Evolutionary conservation across 176 grass and related monocot species (phyloP), one percentile per base, ranked within the genome.

Genomic region (Bothriochloa decipiens): DNA sequence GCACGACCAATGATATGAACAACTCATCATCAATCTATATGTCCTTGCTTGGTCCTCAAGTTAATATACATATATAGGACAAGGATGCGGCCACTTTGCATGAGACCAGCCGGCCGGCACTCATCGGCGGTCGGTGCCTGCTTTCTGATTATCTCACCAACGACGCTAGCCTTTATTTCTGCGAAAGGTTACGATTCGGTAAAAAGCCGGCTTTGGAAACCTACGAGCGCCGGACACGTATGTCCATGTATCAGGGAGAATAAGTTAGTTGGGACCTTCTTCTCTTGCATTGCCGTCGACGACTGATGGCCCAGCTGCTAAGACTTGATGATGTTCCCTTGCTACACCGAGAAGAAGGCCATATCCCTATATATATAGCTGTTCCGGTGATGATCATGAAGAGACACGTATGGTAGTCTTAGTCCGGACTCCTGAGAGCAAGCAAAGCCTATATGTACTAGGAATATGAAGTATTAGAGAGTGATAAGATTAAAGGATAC

Each of bases 11-110:
- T 57, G 53, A n/a, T 20, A 58, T 9, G 53, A 58, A 57, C 50
- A 55, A 55, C 7, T 55, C 52, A 55, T 60, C 39, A 71, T 72
- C 40, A 23, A 71, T 43, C 22, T 41, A 37, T 40, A n/a, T 41
- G 67, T 7, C 55, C 26, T 87, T 70, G 64, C 86, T 88, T 88
- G 73, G 16, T 62, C 18, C 53, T 6, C 0, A 83, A 88, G 80
- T 25, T 29, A 72, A n/a, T 14, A 9, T 22, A 57, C 9, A 25
- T 5, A 27, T n/a, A 60, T 60, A 65, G 64, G 86, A 88, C 73
- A 47, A 12, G 15, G 80, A 50, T 41, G 77, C 50, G 61, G 70
- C 25, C 32, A 46, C 32, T 55, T 43, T 63, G 69, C 28, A 36
- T 22, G 15, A 29, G 28, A 64, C 29, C 77, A 55, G 39, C 39